These are phyloP conservation scores for Marasmius sp. DNA, from an alignment of 1,284 basidiomycete species.

Conservation along the genomic window DNA sequence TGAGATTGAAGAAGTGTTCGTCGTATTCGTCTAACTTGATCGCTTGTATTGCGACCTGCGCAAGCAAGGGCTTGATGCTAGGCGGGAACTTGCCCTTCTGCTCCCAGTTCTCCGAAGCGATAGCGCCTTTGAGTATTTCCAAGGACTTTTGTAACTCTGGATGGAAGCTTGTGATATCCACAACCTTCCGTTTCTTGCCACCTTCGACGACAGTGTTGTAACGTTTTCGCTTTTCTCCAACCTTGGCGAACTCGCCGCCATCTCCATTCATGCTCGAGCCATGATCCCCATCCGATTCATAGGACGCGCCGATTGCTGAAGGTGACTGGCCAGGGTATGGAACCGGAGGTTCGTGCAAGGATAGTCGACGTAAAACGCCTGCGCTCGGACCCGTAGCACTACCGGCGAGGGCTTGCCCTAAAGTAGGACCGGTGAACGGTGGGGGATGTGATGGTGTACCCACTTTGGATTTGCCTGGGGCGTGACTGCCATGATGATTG, in stretches of 20 bases:
- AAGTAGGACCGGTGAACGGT: neutral
- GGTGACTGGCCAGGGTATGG: neutral
- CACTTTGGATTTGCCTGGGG: neutral
- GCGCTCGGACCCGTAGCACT: neutral
- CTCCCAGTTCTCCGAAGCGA: slow-evolving; percentile 68
- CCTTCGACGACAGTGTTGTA: slow-evolving; percentile 47
- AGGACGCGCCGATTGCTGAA: neutral
- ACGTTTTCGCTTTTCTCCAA: slow-evolving; percentile 50
- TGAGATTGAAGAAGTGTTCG: slow-evolving; percentile 86
- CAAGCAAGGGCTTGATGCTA: slow-evolving; percentile 71
- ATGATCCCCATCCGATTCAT: neutral
- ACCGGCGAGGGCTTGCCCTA: neutral
- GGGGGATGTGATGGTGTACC: slow-evolving; percentile 10
- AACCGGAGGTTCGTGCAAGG: neutral
- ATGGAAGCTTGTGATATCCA: slow-evolving; percentile 68
- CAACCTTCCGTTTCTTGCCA: slow-evolving; percentile 68
- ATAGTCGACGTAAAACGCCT: neutral
- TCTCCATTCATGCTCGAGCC: neutral
- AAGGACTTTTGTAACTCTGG: slow-evolving; percentile 66
- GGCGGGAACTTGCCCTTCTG: slow-evolving; percentile 89
- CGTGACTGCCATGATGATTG: neutral
- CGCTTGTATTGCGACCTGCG: slow-evolving; percentile 74
- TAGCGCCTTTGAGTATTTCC: slow-evolving; percentile 60
- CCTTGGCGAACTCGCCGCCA: slow-evolving; percentile 17
- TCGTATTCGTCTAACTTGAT: slow-evolving; percentile 86